Base-by-base conservation (phyloP, 2,329 filamentous ascomycete genomes). In the Calonectria fujianensis region DNA sequence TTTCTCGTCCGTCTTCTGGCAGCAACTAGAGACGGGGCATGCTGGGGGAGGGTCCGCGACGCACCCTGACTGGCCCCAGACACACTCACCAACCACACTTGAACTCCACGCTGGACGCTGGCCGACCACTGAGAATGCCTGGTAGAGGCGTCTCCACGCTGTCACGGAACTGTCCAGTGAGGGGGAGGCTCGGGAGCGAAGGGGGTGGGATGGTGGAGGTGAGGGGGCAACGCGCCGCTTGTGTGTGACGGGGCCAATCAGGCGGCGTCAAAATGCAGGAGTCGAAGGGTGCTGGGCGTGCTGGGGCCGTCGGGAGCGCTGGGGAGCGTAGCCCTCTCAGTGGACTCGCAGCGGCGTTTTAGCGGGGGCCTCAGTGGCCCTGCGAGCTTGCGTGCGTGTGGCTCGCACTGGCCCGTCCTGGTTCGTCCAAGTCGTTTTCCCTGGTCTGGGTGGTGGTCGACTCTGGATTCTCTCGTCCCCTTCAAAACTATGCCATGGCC, bases 401-500 rank as follows among this genome's bases (percentile, higher is more conserved):
- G 73, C 69, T 72, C 73, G 69, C 69, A 57, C 48, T 73, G 71
- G 71, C 57, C 52, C 70, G 61, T 70, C 75, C 77, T 80, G 73
- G 78, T 76, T 76, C 77, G 75, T 71, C 59, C 69, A 65, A 51
- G 69, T 65, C 59, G 69, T 50, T 31, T 70, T 70, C 66, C 41
- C 59, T 74, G 72, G 72, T n/a, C 67, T 66, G 64, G 72, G 67
- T 64, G 59, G 57, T 70, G 39, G 61, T 74, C 51, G 61, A 61
- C 67, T 51, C 41, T 52, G 72, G 69, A 71, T 71, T 59, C 59
- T 67, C 72, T 65, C 48, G 59, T 74, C 66, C 67, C 72, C 69
- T 81, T 84, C 83, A 84, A 85, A 85, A 85, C 82, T 82, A 81
- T 83, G 79, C 82, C 82, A 83, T 79, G 79, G 79, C 83, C 83